Percentiles rank a stretch among this genome's conserved stretches.
Conservation (phyloP, 164 flowering plant species). For the Hamamelis virginiana region DNA sequence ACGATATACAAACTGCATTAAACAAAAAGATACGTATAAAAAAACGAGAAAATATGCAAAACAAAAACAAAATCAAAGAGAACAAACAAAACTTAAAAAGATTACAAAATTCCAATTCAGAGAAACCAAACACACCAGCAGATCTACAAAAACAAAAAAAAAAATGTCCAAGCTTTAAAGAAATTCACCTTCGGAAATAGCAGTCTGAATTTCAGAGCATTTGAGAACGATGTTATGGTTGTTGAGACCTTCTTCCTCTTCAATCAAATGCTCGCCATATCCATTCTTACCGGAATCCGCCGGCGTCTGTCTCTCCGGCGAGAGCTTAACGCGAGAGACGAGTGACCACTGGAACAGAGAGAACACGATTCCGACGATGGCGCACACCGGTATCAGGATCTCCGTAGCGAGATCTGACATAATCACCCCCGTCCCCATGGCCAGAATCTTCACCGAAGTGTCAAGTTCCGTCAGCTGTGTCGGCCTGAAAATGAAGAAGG, state of each 20-base stretch:
- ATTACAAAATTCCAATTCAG: too few relatives aligned
- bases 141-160: not conserved
- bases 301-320: conserved; percentile 20
- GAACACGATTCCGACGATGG: conserved; percentile 56
- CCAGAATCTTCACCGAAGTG: not conserved
- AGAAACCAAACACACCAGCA: too few relatives aligned
- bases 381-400: conserved; percentile 58
- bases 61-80: too few relatives aligned
- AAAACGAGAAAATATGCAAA: too few relatives aligned
- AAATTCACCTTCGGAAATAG: conserved; percentile 82
- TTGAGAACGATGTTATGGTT: conserved; percentile 62
- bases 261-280: conserved; percentile 52
- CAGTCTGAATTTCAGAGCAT: conserved; percentile 78
- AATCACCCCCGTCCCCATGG: conserved; percentile 38
- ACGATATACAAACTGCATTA: too few relatives aligned
- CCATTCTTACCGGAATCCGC: conserved; percentile 43
- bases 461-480: too few relatives aligned
- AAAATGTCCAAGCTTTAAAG: not conserved
- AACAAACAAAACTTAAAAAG: too few relatives aligned
- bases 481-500: not conserved
- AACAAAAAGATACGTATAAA: too few relatives aligned
- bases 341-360: conserved; percentile 51
- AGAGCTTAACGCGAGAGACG: conserved; percentile 49
- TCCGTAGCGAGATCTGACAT: conserved; percentile 53
- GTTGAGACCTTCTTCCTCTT: conserved; percentile 77